Evolutionary conservation across 164 flowering plant species (phyloP), one percentile per base, ranked within the genome.

Genomic region (Liriodendron chinense): DNA sequence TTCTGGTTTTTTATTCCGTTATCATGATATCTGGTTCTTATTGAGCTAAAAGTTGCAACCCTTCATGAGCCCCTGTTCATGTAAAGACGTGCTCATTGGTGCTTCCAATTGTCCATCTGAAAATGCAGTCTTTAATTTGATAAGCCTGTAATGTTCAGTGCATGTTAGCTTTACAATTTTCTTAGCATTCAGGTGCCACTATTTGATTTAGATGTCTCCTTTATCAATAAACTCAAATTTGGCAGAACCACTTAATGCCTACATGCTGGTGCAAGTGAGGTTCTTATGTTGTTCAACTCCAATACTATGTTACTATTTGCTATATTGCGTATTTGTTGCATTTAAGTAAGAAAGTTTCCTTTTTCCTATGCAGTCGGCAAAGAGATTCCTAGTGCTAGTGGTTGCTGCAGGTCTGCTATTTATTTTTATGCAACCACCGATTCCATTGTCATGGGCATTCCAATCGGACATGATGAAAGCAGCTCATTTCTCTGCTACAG

Each of bases 391-490:
- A 75, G 91, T 90, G 20, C 85, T 96, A 74, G 91, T 96, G 73
- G 85, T 96, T 79, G 96, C 98, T 73, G 83, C 90, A 12, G 98
- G 99, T 71, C 81, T 94, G 62, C 86, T 96, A 28, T 90, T 96
- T 79, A 84, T 91, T 61, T 23, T 92, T 26, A 82, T 96, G 91
- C 96, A 96, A 81, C 99, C 99, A 47, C 98, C 99, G 47, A 80
- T 91, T 69, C 94, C 94, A 6, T 69, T 91, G 34, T 86, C 98
- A 65, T 89, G 88, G 93, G 88, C 93, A 48, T 90, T 92, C 82
- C 91, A 79, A 57, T 94, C 99, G 65, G 97, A 94, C 74, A 62
- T 92, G 70, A 91, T 96, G 71, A 92, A 78, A 83, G 88, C 92
- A 47, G 93, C 97, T 49, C 93, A 90, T 75, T 89, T 88, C 59